Base-by-base conservation (phyloP, 495 filamentous ascomycete genomes). In the Talaromyces liani region DNA sequence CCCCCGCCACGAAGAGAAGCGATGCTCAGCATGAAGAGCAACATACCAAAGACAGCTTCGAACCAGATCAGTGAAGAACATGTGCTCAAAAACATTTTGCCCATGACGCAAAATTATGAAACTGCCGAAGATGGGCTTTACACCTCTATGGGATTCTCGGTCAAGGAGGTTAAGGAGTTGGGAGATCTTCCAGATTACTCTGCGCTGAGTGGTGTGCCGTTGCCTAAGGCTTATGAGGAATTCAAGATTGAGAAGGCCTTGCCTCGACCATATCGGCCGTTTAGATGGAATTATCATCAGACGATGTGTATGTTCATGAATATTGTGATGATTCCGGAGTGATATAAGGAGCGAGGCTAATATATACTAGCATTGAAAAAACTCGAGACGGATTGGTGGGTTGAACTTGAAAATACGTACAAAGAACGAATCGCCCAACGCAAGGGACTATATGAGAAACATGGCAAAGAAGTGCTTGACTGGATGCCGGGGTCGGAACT, bases 221-320 rank as follows among this genome's bases (percentile, higher is more conserved):
- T 90, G 36, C 92, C 92, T 0, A 64, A 77, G 12, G 79, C 89
- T 0, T 91, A 90, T 67, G 60, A 60, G 2, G 77, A 85, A n/a
- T 91, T 90, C 66, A 75, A 88, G 63, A 86, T 89, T 54, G 72
- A 82, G 29, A 87, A 79, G 64, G 88, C 89, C 0, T 69, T 81
- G 18, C 81, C 89, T n/a, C 79, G 89, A 36, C 89, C 87, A 14
- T 88, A 90, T 71, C 81, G 92, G 29, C 92, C 92, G 0, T 92
- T 96, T 56, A 76, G 92, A 70, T 96, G 92, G 92, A 73, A 80
- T 1, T 96, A 97, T 71, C 89, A 94, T 71, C 92, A 97, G 72
- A 95, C 92, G 0, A 97, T 97, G 92, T 91, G 92, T 95, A 84
- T 64, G 87, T 80, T 27, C 12, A n/a, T 31, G 20, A 16, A 6